Percentiles rank a stretch among this genome's conserved stretches.
phyloP scores from a whole-genome alignment of 2,329 filamentous ascomycete species.

The Parasarocladium wereldwijsianum region DNA sequence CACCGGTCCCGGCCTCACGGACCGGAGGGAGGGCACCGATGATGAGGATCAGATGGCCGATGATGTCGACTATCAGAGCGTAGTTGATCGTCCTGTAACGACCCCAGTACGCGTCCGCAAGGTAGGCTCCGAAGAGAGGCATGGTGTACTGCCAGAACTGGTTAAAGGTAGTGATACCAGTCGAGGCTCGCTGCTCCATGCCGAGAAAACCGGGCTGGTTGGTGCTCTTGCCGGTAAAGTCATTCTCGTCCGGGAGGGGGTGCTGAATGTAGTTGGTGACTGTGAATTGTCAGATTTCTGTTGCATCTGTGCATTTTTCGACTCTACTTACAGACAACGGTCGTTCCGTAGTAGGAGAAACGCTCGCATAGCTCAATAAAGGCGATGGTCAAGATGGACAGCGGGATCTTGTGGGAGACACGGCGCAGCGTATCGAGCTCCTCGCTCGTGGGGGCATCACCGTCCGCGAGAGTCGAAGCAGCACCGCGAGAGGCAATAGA shows the following conservation, averaged over 20 bases:
- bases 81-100: slow-evolving; percentile 54
- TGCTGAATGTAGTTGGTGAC: slow-evolving; percentile 50
- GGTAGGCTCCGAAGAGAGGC: slow-evolving; percentile 37
- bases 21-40: slow-evolving; percentile 49
- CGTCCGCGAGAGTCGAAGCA: slow-evolving; percentile 1
- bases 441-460: slow-evolving; percentile 10
- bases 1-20: slow-evolving; percentile 33
- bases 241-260: slow-evolving; percentile 30
- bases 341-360: slow-evolving; percentile 58
- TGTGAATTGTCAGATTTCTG: slow-evolving; percentile 6
- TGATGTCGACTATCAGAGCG: slow-evolving; percentile 44
- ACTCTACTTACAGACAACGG: slow-evolving; percentile 42
- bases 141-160: slow-evolving; percentile 45
- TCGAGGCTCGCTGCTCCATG: slow-evolving; percentile 38
- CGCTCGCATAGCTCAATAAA: slow-evolving; percentile 59
- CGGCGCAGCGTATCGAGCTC: slow-evolving; percentile 37
- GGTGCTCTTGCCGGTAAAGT: slow-evolving; percentile 29
- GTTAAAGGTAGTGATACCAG: slow-evolving; percentile 31
- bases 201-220: slow-evolving; percentile 38
- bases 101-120: slow-evolving; percentile 44
- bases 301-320: slow-evolving; percentile 2
- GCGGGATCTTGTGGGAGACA: slow-evolving; percentile 41
- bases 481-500: slow-evolving; percentile 3
- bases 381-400: slow-evolving; percentile 45
- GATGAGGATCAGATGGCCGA: slow-evolving; percentile 53